Conservation (phyloP, 768 basidiomycete genomes). For the Suillus discolor region DNA sequence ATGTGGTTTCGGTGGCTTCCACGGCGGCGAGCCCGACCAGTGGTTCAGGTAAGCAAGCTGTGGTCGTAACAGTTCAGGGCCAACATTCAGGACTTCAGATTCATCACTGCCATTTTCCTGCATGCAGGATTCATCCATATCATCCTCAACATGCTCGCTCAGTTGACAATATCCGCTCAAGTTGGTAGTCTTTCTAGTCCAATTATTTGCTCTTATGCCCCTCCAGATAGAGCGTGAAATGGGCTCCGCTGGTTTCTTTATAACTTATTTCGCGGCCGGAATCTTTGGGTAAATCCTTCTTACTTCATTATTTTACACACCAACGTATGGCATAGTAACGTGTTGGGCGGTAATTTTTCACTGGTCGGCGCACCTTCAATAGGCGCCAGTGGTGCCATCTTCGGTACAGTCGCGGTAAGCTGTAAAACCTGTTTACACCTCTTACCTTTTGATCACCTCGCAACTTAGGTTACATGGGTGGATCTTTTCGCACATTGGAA, state of each 20-base stretch:
- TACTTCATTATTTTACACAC: neutral
- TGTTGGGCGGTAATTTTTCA: conserved; percentile 92
- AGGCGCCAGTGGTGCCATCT: conserved; percentile 93
- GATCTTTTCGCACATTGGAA: conserved; percentile 93
- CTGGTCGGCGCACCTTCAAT: conserved; percentile 86
- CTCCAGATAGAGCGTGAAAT: conserved; percentile 87
- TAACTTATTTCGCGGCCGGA: conserved; percentile 88
- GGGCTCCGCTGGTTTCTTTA: conserved; percentile 82
- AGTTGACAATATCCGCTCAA: conserved; percentile 76
- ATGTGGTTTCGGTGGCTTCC: conserved; percentile 86
- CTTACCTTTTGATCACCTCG: conserved; percentile 1
- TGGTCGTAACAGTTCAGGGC: conserved; percentile 47
- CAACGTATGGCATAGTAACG: conserved; percentile 51
- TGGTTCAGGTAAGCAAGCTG: conserved; percentile 47
- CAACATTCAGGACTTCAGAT: conserved; percentile 44
- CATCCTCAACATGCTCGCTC: conserved; percentile 87
- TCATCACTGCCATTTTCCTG: conserved; percentile 87
- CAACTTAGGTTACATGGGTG: conserved; percentile 70
- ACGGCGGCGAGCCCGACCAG: conserved; percentile 49
- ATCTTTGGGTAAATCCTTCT: conserved; percentile 76
- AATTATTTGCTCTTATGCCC: conserved; percentile 6
- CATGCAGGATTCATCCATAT: conserved; percentile 98
- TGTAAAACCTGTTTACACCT: neutral
- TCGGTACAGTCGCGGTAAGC: conserved; percentile 79
- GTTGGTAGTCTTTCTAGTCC: conserved; percentile 35